These are phyloP conservation scores for Athelia psychrophila DNA, from an alignment of 1,284 basidiomycete genomes.

Conservation along the genomic window DNA sequence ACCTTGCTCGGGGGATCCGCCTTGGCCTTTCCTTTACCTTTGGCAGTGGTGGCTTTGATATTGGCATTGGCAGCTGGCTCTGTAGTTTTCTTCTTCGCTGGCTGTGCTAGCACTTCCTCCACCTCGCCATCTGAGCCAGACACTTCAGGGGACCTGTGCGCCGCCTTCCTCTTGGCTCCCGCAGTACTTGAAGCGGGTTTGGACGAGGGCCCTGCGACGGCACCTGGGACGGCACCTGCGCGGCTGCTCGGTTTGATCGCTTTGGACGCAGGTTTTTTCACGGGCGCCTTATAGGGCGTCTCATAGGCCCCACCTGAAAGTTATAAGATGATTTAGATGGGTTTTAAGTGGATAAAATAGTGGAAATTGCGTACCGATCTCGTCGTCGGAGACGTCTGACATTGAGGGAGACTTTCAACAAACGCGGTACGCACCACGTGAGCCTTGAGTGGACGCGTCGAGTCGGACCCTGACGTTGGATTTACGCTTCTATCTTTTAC, in stretches of 20 bases:
- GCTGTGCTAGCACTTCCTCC: background rate
- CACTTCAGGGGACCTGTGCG: background rate
- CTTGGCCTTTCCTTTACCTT: conserved; percentile 15
- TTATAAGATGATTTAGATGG: background rate
- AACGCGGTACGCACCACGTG: background rate
- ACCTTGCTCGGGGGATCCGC: conserved; percentile 13
- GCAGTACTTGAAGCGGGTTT: conserved; percentile 7
- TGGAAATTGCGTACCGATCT: background rate
- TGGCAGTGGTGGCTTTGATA: conserved; percentile 38
- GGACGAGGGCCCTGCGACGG: conserved; percentile 15
- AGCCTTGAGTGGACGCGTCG: background rate
- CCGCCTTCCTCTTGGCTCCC: conserved; percentile 1
- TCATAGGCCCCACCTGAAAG: background rate
- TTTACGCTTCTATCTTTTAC: no score
- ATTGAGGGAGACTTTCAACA: background rate
- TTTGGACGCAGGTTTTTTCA: background rate
- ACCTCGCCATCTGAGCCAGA: background rate
- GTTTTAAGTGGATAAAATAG: background rate
- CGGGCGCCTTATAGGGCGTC: background rate
- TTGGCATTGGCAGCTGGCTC: conserved; percentile 16
- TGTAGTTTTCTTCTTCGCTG: conserved; percentile 2
- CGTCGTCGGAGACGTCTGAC: background rate
- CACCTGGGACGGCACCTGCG: conserved; percentile 8
- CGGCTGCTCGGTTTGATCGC: conserved; percentile 2
- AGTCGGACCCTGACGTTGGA: no score